These are phyloP conservation scores for Bidens hawaiensis DNA, from an alignment of 140 eudicot species.

Conservation along the genomic window DNA sequence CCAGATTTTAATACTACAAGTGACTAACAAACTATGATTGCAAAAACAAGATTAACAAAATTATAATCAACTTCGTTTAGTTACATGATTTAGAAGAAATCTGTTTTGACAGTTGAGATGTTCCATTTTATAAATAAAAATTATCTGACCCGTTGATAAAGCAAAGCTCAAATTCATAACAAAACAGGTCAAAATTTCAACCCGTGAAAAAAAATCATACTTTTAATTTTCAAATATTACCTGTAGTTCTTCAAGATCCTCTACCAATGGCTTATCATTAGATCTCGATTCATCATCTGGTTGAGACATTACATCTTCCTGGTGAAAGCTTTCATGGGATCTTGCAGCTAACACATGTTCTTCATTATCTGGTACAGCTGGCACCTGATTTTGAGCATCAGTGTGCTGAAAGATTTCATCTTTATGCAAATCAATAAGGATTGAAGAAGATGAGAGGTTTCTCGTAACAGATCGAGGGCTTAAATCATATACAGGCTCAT, in stretches of 20 bases:
- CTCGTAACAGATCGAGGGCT: conserved; percentile 50
- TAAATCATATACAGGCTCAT: conserved; percentile 67
- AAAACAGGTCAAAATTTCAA: background rate
- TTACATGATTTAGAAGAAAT: background rate
- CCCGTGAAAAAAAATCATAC: background rate
- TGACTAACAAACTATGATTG: background rate
- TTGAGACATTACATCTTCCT: conserved; percentile 14
- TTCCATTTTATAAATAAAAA: background rate
- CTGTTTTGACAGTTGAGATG: background rate
- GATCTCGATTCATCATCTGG: conserved; percentile 16
- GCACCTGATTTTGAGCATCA: conserved; percentile 23
- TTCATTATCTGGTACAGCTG: conserved; percentile 14
- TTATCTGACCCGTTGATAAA: conserved; percentile 1
- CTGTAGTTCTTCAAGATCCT: conserved; percentile 27
- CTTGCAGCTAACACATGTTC: conserved; percentile 6
- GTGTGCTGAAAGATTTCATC: conserved; percentile 23
- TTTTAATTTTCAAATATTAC: conserved; percentile 21
- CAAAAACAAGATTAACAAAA: background rate
- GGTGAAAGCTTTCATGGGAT: conserved; percentile 8
- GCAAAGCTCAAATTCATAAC: background rate
- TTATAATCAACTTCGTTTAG: background rate
- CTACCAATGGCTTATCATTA: conserved; percentile 11
- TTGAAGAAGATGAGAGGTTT: conserved; percentile 39
- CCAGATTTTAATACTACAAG: background rate
- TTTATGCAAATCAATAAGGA: conserved; percentile 31